Evolutionary conservation across 345 rosid species (phyloP), one percentile per base, ranked within the genome.

Genomic region (Citrus inodora): DNA sequence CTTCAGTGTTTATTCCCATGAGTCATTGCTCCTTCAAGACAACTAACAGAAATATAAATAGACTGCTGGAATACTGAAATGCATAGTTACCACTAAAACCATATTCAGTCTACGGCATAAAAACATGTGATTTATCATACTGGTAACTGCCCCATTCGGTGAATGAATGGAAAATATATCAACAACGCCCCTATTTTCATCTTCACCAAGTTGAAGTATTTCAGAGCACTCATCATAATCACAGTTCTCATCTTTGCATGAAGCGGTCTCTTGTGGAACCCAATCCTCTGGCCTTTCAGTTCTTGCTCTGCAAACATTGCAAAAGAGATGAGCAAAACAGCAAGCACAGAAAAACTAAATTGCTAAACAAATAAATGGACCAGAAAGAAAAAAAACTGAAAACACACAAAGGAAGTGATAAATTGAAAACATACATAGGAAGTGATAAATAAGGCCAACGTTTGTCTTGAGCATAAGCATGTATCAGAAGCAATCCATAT

Each of bases 381-480:
- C 51, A 67, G 32, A 78, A 64, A 38, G 6, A 55, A 37, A 78
- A 40, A 37, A 37, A 33, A 70, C 68, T 80, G 67, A 78, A 76
- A 55, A 74, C 95, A 71, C 77, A 93, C 99, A 95, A 65, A 22
- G 99, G 98, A 74, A 95, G 87, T 62, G 98, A 95, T 56, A 93
- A 33, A 70, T 65, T 80, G 67, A 78, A 76, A 55, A 74, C 95
- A 73, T 78, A 93, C 99, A 95, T 61, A 22, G 99, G 99, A 74
- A 95, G 86, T 62, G 98, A 95, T 56, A 93, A 22, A 82, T 88
- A 95, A 78, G 98, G 97, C 98, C 99, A 95, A 28, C 92, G 93
- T 86, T 88, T 92, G 87, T 95, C 99, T 89, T 95, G 96, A 70
- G 92, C 99, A 87, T 92, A 95, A 35, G 97, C 97, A 58, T 93